These are phyloP conservation scores for Monilinia aucupariae DNA, from an alignment of 2,329 filamentous ascomycete genomes.

Conservation along the genomic window DNA sequence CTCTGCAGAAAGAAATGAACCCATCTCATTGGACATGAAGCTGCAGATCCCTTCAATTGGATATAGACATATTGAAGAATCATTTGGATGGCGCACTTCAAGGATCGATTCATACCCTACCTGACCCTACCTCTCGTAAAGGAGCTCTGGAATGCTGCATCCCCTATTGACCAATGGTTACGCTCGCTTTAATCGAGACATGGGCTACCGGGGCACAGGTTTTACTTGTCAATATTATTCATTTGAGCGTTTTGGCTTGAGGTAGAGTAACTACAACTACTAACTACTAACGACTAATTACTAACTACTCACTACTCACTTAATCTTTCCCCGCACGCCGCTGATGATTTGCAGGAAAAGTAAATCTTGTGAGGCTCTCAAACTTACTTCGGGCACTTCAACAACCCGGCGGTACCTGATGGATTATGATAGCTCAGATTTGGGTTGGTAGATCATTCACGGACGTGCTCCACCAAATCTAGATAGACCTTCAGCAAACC, in stretches of 20 bases:
- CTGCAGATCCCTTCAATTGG: background rate
- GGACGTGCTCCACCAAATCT: constrained; percentile 12
- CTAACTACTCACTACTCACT: too few species aligned
- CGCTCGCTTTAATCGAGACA: background rate
- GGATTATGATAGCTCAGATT: constrained; percentile 18
- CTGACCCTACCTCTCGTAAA: background rate
- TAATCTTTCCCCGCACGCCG: constrained; percentile 11
- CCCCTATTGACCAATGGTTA: constrained; percentile 5
- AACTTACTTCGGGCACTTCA: constrained; percentile 11
- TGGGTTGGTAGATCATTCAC: constrained; percentile 16
- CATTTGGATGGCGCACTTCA: constrained; percentile 10
- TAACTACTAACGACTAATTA: too few species aligned
- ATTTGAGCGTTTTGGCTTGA: background rate
- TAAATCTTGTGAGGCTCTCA: constrained; percentile 16
- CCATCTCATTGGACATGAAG: background rate
- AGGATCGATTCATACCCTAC: background rate
- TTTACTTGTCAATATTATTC: background rate
- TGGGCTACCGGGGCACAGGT: too few species aligned
- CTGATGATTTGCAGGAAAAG: constrained; percentile 11
- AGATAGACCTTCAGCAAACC: constrained; percentile 14
- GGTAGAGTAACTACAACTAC: background rate
- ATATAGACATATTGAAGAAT: background rate
- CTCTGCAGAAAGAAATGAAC: background rate
- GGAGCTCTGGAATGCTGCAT: background rate
- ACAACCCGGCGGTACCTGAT: constrained; percentile 14